Conservation (phyloP, 2,329 filamentous ascomycete genomes). For the Phialemonium atrogriseum region DNA sequence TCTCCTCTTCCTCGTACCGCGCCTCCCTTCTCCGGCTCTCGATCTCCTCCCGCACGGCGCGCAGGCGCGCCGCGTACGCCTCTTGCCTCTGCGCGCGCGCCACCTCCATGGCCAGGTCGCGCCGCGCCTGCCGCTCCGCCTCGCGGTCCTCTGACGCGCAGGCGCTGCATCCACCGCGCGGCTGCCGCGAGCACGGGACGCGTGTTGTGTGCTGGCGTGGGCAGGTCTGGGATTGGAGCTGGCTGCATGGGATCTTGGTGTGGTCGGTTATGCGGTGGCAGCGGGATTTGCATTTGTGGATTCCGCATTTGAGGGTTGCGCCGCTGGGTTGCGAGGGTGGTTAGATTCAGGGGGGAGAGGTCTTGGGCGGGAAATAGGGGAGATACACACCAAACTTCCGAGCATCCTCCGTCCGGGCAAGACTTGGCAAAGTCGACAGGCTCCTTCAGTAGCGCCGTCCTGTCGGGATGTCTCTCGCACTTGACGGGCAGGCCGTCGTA, state of each 20-base stretch:
- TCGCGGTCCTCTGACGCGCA: constrained; percentile 45
- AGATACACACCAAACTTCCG: constrained; percentile 47
- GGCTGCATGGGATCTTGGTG: constrained; percentile 30
- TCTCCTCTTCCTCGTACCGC: constrained; percentile 34
- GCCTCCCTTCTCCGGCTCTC: constrained; percentile 33
- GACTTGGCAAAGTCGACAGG: constrained; percentile 50
- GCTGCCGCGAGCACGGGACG: constrained; percentile 34
- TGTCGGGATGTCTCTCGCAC: constrained; percentile 52
- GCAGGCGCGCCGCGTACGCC: constrained; percentile 34
- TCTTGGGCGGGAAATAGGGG: neutral
- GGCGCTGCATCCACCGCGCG: constrained; percentile 32
- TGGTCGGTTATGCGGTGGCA: constrained; percentile 59
- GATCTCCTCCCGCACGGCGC: constrained; percentile 45
- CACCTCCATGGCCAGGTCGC: constrained; percentile 42
- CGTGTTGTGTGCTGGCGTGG: constrained; percentile 38
- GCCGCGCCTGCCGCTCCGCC: constrained; percentile 29
- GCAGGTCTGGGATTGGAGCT: constrained; percentile 37
- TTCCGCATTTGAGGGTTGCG: constrained; percentile 41
- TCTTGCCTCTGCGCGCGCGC: constrained; percentile 34
- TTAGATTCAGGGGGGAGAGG: no score
- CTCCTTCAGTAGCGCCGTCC: constrained; percentile 32
- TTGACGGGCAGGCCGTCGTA: constrained; percentile 52
- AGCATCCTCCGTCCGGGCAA: constrained; percentile 65
- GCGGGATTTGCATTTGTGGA: constrained; percentile 48
- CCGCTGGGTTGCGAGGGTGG: no score